Evolutionary conservation across 2,329 filamentous ascomycete genomes (phyloP), one percentile per base, ranked within the genome.

Genomic region (Ceratocystis albifundus): DNA sequence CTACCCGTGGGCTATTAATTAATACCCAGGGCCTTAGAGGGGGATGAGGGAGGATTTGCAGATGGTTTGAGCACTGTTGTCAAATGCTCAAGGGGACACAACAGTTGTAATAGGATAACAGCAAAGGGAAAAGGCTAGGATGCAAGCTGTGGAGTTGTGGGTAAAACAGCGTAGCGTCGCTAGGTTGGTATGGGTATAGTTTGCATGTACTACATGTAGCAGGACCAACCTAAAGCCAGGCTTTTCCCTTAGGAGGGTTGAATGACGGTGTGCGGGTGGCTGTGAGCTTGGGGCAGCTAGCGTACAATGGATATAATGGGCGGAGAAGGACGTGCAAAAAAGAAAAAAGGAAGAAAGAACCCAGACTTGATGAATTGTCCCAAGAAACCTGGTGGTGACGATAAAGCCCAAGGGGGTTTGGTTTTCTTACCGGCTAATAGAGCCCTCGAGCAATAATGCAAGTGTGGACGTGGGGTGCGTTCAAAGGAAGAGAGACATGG

Each of bases 401-500:
- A 53, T 53, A 25, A 53, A 5, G 48, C 22, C 25, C 48, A 53
- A 28, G 10, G 8, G 48, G 20, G 48, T 53, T 25, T 2, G 20
- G 48, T 53, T 25, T 2, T 53, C 48, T 53, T 25, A 53, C 48
- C 48, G 28, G 36, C 48, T 28, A 7, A 25, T 25, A 28, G 25
- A 25, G 48, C 48, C 48, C 25, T 25, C 20, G 10, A 6, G 48
- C 48, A 53, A 53, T 53, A 22, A 53, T 53, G 48, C 48, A 53
- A 41, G 36, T 41, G 36, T 41, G 36, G 36, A 25, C 48, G 48
- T 53, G 48, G 48, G 48, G 48, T 53, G 48, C 8, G 48, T 53
- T 53, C 48, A 53, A 53, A 53, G 48, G 48, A 53, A 53, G 48
- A 53, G 48, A 53, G 48, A 25, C 48, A 53, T 53, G 48, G 20